Evolutionary conservation across 1,284 basidiomycete genomes (phyloP), one percentile per base, ranked within the genome.

Genomic region (Inonotus hispidus): DNA sequence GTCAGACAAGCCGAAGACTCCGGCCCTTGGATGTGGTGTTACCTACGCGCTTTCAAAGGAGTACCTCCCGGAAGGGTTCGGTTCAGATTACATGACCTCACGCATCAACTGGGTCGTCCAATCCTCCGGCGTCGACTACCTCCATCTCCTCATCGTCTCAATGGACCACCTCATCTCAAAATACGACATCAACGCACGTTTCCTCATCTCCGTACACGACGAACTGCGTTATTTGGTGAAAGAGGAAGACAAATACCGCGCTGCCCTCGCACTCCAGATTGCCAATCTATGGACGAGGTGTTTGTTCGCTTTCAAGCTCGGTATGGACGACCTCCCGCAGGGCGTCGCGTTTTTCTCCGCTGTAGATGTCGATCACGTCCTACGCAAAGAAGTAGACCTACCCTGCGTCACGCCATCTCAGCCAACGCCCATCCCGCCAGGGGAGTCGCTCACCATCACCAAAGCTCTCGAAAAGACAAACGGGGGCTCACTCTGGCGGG

Each of bases 81-180:
- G 90, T 19, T 77, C 87, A 1, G 92, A 96, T 67, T 99, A 93
- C 74, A 90, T 99, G 83, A 92, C 97, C 0, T 96, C 93, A 13
- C 85, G 96, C 27, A 96, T 99, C 77, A 99, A 99, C 71, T 99
- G 97, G 97, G 97, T 97, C 54, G 97, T 99, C 6, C 97, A 99
- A 72, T 97, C 94, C 6, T 98, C 94, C 0, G 97, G 96, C 21
- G 96, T 99, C 46, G 96, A 99, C 75, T 99, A 99, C 71, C 85
- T 99, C 13, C 96, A 99, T 70, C 84, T 99, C 53, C 84, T 99
- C 61, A 94, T 99, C 69, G 92, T 95, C 29, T 84, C 94, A 1
- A 98, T 99, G 95, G 87, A 96, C 64, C 83, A 98, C 73, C 83
- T 99, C 21, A 86, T 90, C 64, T 71, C 75, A 56, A 87, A 83